Evolutionary conservation across 768 basidiomycete species (phyloP).

Genomic region (Calocybe gangraenosa): DNA sequence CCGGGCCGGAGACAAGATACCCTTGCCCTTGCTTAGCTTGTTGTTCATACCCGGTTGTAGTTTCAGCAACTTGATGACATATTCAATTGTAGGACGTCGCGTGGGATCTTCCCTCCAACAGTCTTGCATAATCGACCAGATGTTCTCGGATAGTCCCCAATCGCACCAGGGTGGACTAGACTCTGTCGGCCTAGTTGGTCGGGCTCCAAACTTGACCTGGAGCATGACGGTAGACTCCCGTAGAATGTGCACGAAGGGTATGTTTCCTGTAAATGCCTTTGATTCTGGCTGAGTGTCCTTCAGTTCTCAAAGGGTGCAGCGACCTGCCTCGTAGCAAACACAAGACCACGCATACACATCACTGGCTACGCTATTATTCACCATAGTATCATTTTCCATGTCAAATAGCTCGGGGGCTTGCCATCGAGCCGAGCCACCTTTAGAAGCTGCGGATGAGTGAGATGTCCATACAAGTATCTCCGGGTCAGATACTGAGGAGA

Average conservation of each 20-base stretch:
- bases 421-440: too few species aligned
- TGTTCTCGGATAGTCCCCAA: not conserved
- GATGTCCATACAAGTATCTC: not conserved
- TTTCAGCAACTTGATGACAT: too few species aligned
- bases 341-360: conserved; percentile 3
- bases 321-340: conserved; percentile 1
- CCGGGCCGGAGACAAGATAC: too few species aligned
- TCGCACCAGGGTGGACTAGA: not conserved
- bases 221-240: not conserved
- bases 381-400: not conserved
- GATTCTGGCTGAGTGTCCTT: not conserved
- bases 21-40: too few species aligned
- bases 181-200: not conserved
- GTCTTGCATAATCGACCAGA: not conserved
- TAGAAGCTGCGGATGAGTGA: too few species aligned
- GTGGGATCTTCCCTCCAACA: not conserved
- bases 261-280: not conserved
- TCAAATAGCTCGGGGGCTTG: too few species aligned
- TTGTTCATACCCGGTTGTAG: too few species aligned
- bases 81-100: not conserved
- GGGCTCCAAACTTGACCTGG: not conserved
- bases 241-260: not conserved
- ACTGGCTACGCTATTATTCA: not conserved
- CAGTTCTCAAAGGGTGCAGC: not conserved
- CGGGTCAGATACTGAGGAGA: too few species aligned